Percentiles rank a stretch among this genome's conserved stretches.
These are phyloP conservation scores for Saksenaea vasiformis DNA, from an alignment of 371 early-diverging fungal species.

Conservation along the genomic window DNA sequence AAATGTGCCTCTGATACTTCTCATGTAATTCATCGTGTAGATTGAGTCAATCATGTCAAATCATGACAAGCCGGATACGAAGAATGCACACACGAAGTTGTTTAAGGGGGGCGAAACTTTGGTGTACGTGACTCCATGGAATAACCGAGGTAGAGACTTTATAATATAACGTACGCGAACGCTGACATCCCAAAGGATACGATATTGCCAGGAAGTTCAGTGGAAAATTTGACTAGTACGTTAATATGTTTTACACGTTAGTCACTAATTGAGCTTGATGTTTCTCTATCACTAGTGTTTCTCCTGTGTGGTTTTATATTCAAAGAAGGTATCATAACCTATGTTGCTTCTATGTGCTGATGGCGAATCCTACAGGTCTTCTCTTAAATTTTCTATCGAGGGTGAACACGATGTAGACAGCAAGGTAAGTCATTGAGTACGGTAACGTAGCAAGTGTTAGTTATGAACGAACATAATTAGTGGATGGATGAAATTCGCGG, in stretches of 20 bases:
- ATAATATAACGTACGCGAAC: neutral
- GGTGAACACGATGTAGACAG: constrained; percentile 67
- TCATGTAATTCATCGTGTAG: constrained; percentile 1
- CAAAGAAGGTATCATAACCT: constrained; percentile 28
- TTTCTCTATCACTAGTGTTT: constrained; percentile 30
- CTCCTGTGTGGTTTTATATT: constrained; percentile 64
- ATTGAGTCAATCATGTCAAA: constrained; percentile 14
- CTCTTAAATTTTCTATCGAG: constrained; percentile 29
- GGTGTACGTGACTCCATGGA: constrained; percentile 75
- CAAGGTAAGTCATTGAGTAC: constrained; percentile 22
- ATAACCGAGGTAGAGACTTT: constrained; percentile 50
- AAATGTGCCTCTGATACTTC: neutral
- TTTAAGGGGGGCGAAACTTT: constrained; percentile 43
- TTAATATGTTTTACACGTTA: neutral
- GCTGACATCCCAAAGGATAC: constrained; percentile 39
- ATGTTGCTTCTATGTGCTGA: too few relatives aligned
- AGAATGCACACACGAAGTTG: constrained; percentile 37
- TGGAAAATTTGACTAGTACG: constrained; percentile 67
- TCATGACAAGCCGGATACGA: constrained; percentile 17
- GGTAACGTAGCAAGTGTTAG: neutral
- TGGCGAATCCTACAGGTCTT: neutral
- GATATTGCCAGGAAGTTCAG: constrained; percentile 63
- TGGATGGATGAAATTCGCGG: constrained; percentile 61
- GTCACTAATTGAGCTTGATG: neutral
- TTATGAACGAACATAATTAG: constrained; percentile 2